Evolutionary conservation across 2,329 filamentous ascomycete species (phyloP), one percentile per base, ranked within the genome.

Genomic region (Dactylonectria estremocensis): DNA sequence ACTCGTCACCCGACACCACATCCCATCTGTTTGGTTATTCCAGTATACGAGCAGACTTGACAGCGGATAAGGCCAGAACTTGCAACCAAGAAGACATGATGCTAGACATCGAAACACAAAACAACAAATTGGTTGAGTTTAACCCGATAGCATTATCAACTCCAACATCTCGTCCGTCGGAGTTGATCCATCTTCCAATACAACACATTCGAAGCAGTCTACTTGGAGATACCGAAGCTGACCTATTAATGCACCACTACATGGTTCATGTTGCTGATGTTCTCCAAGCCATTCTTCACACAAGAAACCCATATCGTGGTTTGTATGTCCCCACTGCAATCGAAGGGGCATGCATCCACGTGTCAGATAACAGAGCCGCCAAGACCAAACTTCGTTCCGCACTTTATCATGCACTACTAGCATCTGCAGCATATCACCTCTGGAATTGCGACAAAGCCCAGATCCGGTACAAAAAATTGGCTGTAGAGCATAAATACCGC

Each of bases 281-380:
- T 9, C 58, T 69, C 11, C 61, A 68, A 45, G 53, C 68, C 6
- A 67, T 69, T 11, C 54, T 54, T 9, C 61, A 68, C 33, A 40
- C 54, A 5, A 56, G 64, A 8, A 69, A 69, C 13, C 55, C 61
- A 13, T 68, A 68, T 52, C 68, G 68, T 11, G 33, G 60, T 2
- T n/a, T 69, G 8, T 69, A 69, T 18, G 46, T 69, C 3, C 58
- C 56, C 2, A 69, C 65, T 3, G 68, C 65, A 3, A 43, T 69
- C 1, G 65, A 69, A 52, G 65, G 61, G 16, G 24, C 45, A 9
- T 59, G 40, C 1, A 33, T 37, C 20, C 43, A 40, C 11, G 14
- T 46, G n/a, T 64, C 48, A 11, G 45, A 62, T 40, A 20, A 56
- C 8, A 52, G 22, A 28, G 55, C 61, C 6, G 40, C 65, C 4